Percentiles rank a stretch among this genome's conserved stretches.
Evolutionary conservation across 177 flowering plant species (phyloP).

Genomic region (Tripterygium wilfordii): DNA sequence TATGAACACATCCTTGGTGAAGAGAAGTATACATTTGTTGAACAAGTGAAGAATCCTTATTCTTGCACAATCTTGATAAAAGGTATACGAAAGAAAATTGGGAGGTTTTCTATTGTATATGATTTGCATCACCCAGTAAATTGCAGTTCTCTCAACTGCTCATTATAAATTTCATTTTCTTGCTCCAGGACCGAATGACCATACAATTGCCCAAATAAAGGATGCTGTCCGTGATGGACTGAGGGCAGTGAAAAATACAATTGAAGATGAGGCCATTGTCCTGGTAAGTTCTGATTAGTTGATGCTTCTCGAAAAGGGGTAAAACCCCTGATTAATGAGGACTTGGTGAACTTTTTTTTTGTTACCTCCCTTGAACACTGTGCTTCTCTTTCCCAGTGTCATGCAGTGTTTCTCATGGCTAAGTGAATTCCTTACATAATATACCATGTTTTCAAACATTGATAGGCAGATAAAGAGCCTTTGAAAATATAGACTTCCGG

Average conservation of each 20-base stretch:
- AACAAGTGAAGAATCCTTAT: constrained; percentile 83
- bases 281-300: constrained; percentile 40
- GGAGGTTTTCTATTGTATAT: too few species aligned
- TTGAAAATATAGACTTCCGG: too few species aligned
- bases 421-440: too few species aligned
- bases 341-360: too few species aligned
- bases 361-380: too few species aligned
- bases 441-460: too few species aligned
- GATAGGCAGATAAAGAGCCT: too few species aligned
- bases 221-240: constrained; percentile 99
- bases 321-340: too few species aligned
- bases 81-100: constrained; percentile 37
- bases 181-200: constrained; percentile 90
- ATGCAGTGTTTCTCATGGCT: too few species aligned
- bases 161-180: background rate
- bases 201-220: constrained; percentile 96
- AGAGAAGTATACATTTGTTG: constrained; percentile 95
- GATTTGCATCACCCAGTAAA: too few species aligned
- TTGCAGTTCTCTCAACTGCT: background rate
- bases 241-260: constrained; percentile 87
- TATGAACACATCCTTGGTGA: constrained; percentile 98
- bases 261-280: constrained; percentile 88
- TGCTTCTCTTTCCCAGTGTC: too few species aligned
- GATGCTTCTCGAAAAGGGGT: too few species aligned
- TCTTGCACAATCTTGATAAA: constrained; percentile 94